A percentile compares a stretch with the other conserved stretches of the same genome.
Conservation (phyloP, 2,329 filamentous ascomycete genomes). For the Colletotrichum orchidophilum region DNA sequence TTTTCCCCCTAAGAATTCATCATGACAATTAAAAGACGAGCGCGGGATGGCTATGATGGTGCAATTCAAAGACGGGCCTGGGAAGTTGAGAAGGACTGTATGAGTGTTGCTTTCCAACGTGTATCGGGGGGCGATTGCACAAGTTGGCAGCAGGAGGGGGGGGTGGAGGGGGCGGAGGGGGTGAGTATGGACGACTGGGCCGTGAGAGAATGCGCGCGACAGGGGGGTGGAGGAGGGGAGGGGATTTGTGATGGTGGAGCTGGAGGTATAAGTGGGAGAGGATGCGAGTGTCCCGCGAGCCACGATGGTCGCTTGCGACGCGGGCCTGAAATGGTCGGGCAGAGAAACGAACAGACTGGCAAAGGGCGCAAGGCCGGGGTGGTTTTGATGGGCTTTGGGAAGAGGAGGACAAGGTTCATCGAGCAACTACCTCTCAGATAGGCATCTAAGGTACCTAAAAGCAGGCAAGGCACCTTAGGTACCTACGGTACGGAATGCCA, state of each 20-base stretch:
- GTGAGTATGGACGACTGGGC: neutral
- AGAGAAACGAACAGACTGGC: neutral
- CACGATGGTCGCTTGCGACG: slow-evolving; percentile 16
- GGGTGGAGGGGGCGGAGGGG: neutral
- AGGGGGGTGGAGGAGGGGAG: neutral
- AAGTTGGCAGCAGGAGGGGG: neutral
- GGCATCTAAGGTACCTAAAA: neutral
- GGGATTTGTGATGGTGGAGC: slow-evolving; percentile 3
- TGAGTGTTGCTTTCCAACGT: neutral
- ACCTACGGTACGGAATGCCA: neutral
- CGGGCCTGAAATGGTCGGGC: neutral
- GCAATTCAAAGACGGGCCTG: neutral
- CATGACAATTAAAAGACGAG: neutral
- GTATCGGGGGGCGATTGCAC: slow-evolving; percentile 1
- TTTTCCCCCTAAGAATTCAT: slow-evolving; percentile 21
- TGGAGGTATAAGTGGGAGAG: neutral
- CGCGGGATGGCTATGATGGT: neutral
- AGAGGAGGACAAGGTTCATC: neutral
- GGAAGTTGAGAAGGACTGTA: neutral
- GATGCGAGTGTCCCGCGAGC: slow-evolving; percentile 21
- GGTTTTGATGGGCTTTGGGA: neutral
- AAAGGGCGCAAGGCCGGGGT: neutral
- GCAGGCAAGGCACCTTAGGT: neutral
- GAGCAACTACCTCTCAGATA: neutral
- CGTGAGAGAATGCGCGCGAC: neutral